Evolutionary conservation across 257 asterid genomes (phyloP), one percentile per base, ranked within the genome.

Genomic region (Ligustrum vulgare): DNA sequence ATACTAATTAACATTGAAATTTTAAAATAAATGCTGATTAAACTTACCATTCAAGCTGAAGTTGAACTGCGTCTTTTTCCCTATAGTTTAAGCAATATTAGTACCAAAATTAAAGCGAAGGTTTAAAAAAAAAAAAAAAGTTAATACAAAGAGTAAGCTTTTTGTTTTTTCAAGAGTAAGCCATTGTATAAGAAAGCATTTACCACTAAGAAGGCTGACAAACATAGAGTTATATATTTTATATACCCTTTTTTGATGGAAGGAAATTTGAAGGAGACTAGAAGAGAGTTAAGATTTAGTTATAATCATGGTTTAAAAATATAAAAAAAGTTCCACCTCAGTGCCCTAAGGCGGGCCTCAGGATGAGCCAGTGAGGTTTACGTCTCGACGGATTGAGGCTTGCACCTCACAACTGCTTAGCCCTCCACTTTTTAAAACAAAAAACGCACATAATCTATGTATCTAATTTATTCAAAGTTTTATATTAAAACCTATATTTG

Each of bases 31-130:
- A 73, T 34, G 37, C 56, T 81, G 31, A 2, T 18, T 35, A 82
- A 80, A 75, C 95, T 82, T 82, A 94, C 98, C 81, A 84, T 67
- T 92, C 94, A 72, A 94, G 95, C 84, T 94, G 97, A 80, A 87
- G 89, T 78, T 91, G 98, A 75, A 94, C 98, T 68, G 87, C 90
- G 80, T 94, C 98, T 85, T 89, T 94, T 82, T 86, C 93, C 89
- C 98, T 90, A 70, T 74, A 81, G 67, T 36, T 8, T 56, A 74
- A 72, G 18, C 41, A 74, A 69, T 37, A 23, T 58, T 62, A 65
- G 39, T 85, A 69, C 80, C 80, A 81, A 64, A 33, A 73, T 66
- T 62, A 36, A 25, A 83, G 68, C 69, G 36, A 65, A 54, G 58
- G 67, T 58, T n/a, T 28, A 75, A 66, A 51, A 34, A 34, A 65